Evolutionary conservation across 1,139 yeast genomes (phyloP).

Genomic region (Geotrichum histeridarum): DNA sequence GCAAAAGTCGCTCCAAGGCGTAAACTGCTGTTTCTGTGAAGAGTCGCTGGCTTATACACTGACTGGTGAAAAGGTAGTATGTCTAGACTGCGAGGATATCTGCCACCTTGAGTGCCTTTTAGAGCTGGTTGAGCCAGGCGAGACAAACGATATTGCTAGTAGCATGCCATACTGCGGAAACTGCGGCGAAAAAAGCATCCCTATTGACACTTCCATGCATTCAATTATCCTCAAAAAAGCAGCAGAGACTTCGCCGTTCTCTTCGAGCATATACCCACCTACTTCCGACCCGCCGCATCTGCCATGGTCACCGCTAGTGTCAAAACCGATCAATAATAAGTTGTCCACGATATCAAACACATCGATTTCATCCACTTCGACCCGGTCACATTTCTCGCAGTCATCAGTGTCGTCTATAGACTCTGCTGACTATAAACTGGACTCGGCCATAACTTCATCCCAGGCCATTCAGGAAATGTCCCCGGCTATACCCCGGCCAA

Average conservation of each 20-base stretch:
- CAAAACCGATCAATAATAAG: neutral
- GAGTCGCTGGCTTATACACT: constrained; percentile 27
- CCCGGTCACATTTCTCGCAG: neutral
- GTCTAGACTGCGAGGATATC: constrained; percentile 26
- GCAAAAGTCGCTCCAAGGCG: constrained; percentile 5
- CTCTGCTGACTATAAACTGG: neutral
- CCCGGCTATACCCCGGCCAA: constrained; percentile 12
- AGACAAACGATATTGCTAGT: constrained; percentile 20
- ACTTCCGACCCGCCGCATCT: no score
- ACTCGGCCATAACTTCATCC: neutral
- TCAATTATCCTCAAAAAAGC: constrained; percentile 22
- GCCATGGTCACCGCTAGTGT: neutral
- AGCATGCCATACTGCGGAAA: constrained; percentile 28
- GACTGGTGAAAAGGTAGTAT: constrained; percentile 26
- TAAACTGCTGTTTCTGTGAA: constrained; percentile 30
- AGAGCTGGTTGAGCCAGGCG: constrained; percentile 2
- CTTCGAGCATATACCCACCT: no score
- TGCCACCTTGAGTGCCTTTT: constrained; percentile 28
- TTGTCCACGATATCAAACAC: constrained; percentile 3
- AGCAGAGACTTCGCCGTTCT: constrained; percentile 8
- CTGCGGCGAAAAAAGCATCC: constrained; percentile 26
- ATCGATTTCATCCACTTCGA: neutral
- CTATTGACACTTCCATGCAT: constrained; percentile 22
- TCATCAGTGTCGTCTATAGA: constrained; percentile 4
- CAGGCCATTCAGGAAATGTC: neutral